Evolutionary conservation across 148 eudicot genomes (phyloP), one percentile per base, ranked within the genome.

Genomic region (Camellia sinensis): DNA sequence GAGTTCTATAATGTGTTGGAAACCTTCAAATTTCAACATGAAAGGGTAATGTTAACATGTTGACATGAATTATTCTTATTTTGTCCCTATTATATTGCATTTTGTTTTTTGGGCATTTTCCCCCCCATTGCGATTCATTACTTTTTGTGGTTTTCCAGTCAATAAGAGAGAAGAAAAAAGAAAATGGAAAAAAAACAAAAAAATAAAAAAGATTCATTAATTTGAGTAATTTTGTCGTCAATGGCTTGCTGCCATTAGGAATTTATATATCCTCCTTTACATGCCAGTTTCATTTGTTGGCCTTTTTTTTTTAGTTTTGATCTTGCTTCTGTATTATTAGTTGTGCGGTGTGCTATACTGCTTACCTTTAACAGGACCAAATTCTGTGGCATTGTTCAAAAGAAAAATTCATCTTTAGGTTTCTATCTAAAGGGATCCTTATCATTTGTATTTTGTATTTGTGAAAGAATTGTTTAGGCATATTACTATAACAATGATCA

Each of bases 1-100:
- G 96, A 87, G 84, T 84, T 91, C 79, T 86, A 87, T 83, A 74
- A 81, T 40, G 86, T 91, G 70, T 21, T 91, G 59, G 79, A 77
- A 63, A 75, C 83, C 53, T 81, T 85, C 74, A 85, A 83, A 80
- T 88, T 87, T 81, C 90, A 87, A 22, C 83, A 87, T 72, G 81
- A 93, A 77, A 85, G 92, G 90, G 98, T 95, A 84, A 79, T 29
- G 37, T 29, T 29, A 29, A 89, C 65, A 62, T 72, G 59, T 4
- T 15, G 37, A 29, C 17, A 37, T 40, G 22, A 48, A 57, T 76
- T 61, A 17, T 54, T 40, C 37, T 7, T 45, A 60, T 57, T 57
- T 79, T 60, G 43, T 59, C 68, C 59, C 50, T 46, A 18, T 7
- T 48, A 67, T 41, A 21, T 15, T 45, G 19, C 40, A 63, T 63